Evolutionary conservation across 495 filamentous ascomycete genomes (phyloP).

Genomic region (Mycothermus thermophilus): DNA sequence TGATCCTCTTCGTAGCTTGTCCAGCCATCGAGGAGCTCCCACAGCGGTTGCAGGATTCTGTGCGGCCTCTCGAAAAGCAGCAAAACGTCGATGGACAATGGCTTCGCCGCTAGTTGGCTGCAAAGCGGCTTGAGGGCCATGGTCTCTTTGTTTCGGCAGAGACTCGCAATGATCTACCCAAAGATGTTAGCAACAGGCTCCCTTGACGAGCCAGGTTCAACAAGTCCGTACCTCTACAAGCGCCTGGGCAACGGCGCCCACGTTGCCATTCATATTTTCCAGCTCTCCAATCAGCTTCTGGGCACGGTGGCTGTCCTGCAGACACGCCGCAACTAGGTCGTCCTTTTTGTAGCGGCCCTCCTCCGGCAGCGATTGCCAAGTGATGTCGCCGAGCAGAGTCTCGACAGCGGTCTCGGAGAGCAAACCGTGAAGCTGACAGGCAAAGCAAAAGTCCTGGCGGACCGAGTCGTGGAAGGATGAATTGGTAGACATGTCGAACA

Average conservation of each 20-base stretch:
- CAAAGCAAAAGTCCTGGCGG: conserved; percentile 81
- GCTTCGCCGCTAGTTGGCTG: conserved; percentile 62
- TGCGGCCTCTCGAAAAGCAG: conserved; percentile 69
- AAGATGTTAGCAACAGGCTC: no score
- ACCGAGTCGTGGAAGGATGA: conserved; percentile 68
- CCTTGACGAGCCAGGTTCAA: no score
- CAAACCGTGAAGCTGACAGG: conserved; percentile 74
- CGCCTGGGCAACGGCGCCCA: conserved; percentile 72
- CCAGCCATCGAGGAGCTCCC: conserved; percentile 77
- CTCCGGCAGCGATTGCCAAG: conserved; percentile 65
- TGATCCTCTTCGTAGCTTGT: conserved; percentile 78
- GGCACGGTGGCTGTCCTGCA: conserved; percentile 52
- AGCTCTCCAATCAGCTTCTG: conserved; percentile 65
- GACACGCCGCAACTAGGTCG: conserved; percentile 58
- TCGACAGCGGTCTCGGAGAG: conserved; percentile 69
- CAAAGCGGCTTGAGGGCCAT: conserved; percentile 82
- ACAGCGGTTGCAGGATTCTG: conserved; percentile 68
- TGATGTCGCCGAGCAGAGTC: conserved; percentile 67
- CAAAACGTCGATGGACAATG: conserved; percentile 68
- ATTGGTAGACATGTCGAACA: conserved; percentile 60
- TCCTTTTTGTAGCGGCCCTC: conserved; percentile 66
- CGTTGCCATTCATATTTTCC: conserved; percentile 90
- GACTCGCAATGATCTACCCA: conserved; percentile 52
- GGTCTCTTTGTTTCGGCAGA: conserved; percentile 75
- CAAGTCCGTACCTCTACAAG: conserved; percentile 66